These are phyloP conservation scores for Picochlorum sp. DNA, from an alignment of 139 green algal genomes.

Conservation along the genomic window DNA sequence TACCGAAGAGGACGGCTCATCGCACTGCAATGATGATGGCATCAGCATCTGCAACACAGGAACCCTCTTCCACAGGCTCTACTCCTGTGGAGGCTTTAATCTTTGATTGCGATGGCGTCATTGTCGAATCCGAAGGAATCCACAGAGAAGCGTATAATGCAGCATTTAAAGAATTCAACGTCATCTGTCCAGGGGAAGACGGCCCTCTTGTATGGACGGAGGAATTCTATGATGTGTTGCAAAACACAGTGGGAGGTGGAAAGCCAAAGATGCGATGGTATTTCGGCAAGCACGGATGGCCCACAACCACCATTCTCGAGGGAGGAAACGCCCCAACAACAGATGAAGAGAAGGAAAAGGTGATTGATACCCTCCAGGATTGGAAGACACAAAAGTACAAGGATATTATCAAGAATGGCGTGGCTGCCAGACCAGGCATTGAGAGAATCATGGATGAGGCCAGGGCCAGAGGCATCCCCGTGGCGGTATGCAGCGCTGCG, in stretches of 20 bases:
- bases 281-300: slow-evolving; percentile 72
- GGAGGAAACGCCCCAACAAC: slow-evolving; percentile 25
- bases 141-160: slow-evolving; percentile 87
- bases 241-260: slow-evolving; percentile 81
- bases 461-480: slow-evolving; percentile 37
- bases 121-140: slow-evolving; percentile 86
- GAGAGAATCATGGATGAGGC: slow-evolving; percentile 79
- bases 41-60: too few species aligned
- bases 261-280: slow-evolving; percentile 94
- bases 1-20: too few species aligned
- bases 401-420: slow-evolving; percentile 45
- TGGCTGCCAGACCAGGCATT: slow-evolving; percentile 59
- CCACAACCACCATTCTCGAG: slow-evolving; percentile 42
- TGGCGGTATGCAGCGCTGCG: slow-evolving; percentile 82
- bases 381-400: slow-evolving; percentile 76
- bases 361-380: slow-evolving; percentile 82
- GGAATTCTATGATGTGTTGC: slow-evolving; percentile 81
- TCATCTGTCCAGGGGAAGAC: slow-evolving; percentile 25
- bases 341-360: slow-evolving; percentile 52
- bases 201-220: slow-evolving; percentile 56
- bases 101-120: slow-evolving; percentile 83
- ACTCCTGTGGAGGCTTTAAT: slow-evolving; percentile 50
- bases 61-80: background rate
- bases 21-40: too few species aligned
- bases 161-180: slow-evolving; percentile 71